A percentile compares a stretch with the other conserved stretches of the same genome.
These are phyloP conservation scores for Russula earlei DNA, from an alignment of 768 basidiomycete genomes.

Conservation along the genomic window DNA sequence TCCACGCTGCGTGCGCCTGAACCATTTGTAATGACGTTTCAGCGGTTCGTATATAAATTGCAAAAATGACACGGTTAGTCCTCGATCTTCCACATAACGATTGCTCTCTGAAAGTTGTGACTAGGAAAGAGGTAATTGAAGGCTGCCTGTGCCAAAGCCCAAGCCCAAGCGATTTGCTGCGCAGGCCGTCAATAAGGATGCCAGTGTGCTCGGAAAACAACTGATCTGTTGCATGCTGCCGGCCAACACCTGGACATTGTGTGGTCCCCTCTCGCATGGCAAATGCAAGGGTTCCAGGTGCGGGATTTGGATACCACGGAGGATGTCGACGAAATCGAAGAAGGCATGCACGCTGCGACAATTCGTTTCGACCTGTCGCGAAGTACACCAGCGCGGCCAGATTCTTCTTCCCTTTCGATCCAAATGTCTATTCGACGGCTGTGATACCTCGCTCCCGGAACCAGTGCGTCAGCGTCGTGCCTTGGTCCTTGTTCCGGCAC, in stretches of 20 bases:
- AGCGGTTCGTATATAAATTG: no score
- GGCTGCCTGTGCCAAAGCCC: no score
- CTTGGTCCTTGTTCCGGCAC: neutral
- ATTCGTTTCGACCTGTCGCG: neutral
- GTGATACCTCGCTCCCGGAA: neutral
- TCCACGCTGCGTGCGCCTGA: no score
- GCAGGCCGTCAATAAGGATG: neutral
- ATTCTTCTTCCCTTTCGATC: conserved; percentile 4
- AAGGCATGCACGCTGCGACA: neutral
- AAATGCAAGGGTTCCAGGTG: no score
- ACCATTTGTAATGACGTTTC: no score
- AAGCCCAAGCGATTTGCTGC: neutral
- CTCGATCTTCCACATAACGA: no score
- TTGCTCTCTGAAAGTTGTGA: no score
- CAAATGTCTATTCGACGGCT: conserved; percentile 3
- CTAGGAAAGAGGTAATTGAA: no score
- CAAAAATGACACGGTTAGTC: no score
- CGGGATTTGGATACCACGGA: neutral
- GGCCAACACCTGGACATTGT: no score
- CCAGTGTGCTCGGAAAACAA: conserved; percentile 4
- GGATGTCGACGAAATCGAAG: conserved; percentile 2
- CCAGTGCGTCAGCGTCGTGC: neutral
- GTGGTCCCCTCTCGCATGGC: no score
- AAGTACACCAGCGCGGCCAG: conserved; percentile 1
- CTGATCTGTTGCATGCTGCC: no score